Evolutionary conservation across 331 rosid species (phyloP).

Genomic region (Malus hybrid): DNA sequence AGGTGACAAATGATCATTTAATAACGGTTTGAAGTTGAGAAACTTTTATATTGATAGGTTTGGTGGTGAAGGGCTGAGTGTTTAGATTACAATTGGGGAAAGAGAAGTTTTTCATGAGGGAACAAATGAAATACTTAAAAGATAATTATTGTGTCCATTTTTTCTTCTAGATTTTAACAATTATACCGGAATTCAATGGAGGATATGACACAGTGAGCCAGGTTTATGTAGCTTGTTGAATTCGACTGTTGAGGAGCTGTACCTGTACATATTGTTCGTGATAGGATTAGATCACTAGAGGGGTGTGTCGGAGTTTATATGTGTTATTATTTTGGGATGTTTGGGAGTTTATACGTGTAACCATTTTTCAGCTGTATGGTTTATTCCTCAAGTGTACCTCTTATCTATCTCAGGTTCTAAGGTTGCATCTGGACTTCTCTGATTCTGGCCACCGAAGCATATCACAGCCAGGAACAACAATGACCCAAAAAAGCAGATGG

Average conservation of each 20-base stretch:
- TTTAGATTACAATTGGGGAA: neutral
- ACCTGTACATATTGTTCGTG: neutral
- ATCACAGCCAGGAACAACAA: constrained; percentile 13
- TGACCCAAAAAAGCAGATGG: constrained; percentile 20
- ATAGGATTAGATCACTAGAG: neutral
- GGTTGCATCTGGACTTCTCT: constrained; percentile 69
- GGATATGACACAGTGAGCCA: neutral
- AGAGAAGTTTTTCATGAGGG: neutral
- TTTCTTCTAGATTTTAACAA: neutral
- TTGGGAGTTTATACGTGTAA: neutral
- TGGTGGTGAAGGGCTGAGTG: neutral
- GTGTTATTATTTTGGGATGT: neutral
- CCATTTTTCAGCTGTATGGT: neutral
- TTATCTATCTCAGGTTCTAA: constrained; percentile 49
- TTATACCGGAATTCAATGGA: neutral
- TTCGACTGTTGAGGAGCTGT: too few relatives aligned
- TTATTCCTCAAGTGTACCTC: neutral
- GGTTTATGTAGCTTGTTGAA: neutral
- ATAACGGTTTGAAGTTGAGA: neutral
- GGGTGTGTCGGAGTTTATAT: neutral
- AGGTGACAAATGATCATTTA: neutral
- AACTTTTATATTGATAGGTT: neutral
- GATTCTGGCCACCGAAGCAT: constrained; percentile 24
- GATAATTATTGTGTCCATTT: neutral
- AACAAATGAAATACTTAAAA: neutral